Base-by-base conservation (phyloP, 2,329 filamentous ascomycete species). In the Ophioceras dolichostomum region DNA sequence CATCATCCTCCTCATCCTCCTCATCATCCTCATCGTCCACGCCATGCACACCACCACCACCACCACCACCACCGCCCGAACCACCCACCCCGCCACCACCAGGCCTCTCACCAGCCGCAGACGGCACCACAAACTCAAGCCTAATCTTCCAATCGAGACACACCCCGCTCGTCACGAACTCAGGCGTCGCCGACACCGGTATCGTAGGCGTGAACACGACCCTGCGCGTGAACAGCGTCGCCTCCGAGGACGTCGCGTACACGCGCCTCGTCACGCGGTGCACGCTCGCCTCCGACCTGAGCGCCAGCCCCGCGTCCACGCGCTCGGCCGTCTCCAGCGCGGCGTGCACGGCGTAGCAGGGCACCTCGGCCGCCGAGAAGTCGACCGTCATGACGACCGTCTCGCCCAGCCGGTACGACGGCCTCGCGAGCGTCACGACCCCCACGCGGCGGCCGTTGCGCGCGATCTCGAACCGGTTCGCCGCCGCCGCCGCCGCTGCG, bases 401-500 rank as follows among this genome's bases (percentile, higher is more conserved):
- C 57, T 98, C 91, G 41, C 91, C 91, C 1, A 98, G 67, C 32
- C 88, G 74, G 61, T 93, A 95, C 1, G 88, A 79, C 0, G 91
- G 86, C 9, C 91, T 78, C 5, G 88, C 83, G 22, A 98, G 71
- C 60, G 88, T 87, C 39, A 98, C 76, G 5, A 93, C 85, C 3
- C 84, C 89, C 10, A 98, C 88, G n/a, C 79, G 79, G 39, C 79
- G 79, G n/a, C 88, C 88, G 50, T 87, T 88, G 12, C 89, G 82
- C 10, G 89, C 81, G 54, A 98, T 96, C 53, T 94, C 88, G 55
- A 96, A 98, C 28, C 87, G 79, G 50, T 94, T 95, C n/a, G 81
- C 75, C n/a, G n/a, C n/a, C n/a, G n/a, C n/a, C n/a, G n/a, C n/a
- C n/a, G n/a, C n/a, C n/a, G n/a, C n/a, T n/a, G n/a, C n/a, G n/a